Conservation (phyloP, 2,329 filamentous ascomycete species). For the Aulographum hederae region DNA sequence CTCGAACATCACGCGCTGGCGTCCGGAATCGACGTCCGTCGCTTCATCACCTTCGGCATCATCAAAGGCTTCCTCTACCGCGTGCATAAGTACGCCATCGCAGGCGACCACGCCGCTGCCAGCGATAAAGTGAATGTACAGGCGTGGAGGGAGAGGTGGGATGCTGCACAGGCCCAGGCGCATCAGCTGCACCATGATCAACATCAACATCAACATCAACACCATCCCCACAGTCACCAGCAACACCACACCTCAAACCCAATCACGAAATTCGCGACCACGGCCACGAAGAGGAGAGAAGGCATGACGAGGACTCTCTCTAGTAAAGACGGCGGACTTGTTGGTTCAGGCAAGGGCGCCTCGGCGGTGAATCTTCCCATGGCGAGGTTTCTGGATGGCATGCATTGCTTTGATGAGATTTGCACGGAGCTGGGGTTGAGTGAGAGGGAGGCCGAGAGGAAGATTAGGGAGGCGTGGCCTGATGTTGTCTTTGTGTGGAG, state of each 20-base stretch:
- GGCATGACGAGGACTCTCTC: too few species aligned
- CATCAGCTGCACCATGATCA: too few species aligned
- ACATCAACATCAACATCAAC: too few species aligned
- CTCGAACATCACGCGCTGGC: slow-evolving; percentile 55
- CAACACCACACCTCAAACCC: too few species aligned
- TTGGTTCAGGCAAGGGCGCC: background rate
- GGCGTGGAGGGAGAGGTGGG: slow-evolving; percentile 1
- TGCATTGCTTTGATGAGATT: slow-evolving; percentile 65
- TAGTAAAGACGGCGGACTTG: background rate
- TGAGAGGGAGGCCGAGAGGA: slow-evolving; percentile 52
- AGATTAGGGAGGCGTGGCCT: slow-evolving; percentile 39
- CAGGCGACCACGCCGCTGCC: slow-evolving; percentile 17
- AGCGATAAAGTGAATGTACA: slow-evolving; percentile 2
- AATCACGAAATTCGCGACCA: background rate
- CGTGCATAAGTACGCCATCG: slow-evolving; percentile 77
- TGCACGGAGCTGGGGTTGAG: slow-evolving; percentile 56
- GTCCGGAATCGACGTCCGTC: slow-evolving; percentile 64
- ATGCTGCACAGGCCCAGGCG: background rate
- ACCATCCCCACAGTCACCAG: too few species aligned
- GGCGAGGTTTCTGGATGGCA: slow-evolving; percentile 53
- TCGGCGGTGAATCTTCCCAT: slow-evolving; percentile 23
- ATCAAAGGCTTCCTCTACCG: slow-evolving; percentile 91
- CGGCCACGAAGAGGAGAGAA: background rate
- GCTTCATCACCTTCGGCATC: slow-evolving; percentile 86
- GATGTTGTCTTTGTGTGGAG: slow-evolving; percentile 6